Base-by-base conservation (phyloP, 2,329 filamentous ascomycete species). In the Claviceps quebecensis region DNA sequence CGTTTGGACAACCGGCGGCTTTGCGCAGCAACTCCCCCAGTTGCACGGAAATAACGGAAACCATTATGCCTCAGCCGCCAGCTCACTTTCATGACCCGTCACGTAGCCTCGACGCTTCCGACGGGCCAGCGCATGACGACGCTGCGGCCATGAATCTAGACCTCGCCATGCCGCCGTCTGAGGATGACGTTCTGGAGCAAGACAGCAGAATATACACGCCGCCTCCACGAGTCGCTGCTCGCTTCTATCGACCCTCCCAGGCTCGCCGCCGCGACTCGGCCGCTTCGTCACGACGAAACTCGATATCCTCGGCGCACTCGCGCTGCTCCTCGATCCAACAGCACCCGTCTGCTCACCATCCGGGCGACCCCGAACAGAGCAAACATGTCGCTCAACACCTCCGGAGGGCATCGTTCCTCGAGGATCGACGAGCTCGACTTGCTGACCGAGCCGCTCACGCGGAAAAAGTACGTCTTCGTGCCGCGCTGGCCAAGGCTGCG, bases 371-470 rank as follows among this genome's bases (percentile, higher is more conserved):
- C n/a, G 77, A 79, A 19, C 84, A 88, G 68, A 88, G 83, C 72
- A 86, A 86, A 63, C 77, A 87, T 65, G 73, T 89, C 51, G 85
- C 86, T 52, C 86, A 89, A 63, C 86, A 89, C 63, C 73, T 89
- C 52, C 86, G 87, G 44, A 81, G 87, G 50, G 83, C 85, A 47
- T 87, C 84, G 16, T 90, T 91, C 53, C 77, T 91, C 55, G 86
- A 90, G 65, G 84, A 84, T 57, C 82, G 87, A 55, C 88, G 87
- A 63, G 86, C 86, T 14, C 78, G 86, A 19, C 74, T 93, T 17
- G 86, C 87, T 51, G 86, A 90, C 65, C 75, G 86, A 52, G 87
- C 87, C 29, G 84, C 84, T 7, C 86, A 93, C 65, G 87, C 84
- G 22, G 87, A 93, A 66, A 87, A 90, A 64, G 87, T 93, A 16